phyloP scores from a whole-genome alignment of 345 rosid genomes.

The Hibiscus trionum region DNA sequence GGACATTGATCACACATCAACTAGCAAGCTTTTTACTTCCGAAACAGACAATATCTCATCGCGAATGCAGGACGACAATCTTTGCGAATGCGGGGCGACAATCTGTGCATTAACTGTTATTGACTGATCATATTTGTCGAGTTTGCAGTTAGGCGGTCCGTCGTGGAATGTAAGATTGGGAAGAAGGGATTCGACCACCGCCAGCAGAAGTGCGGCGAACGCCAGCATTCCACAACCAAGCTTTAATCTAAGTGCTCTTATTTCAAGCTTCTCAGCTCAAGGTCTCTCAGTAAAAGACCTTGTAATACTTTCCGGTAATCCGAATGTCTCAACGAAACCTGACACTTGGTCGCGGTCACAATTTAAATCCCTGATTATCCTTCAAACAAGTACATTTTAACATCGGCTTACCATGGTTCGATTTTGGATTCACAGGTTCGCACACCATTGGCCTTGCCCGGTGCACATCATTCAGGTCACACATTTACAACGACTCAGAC shows the following conservation, averaged over 20 bases:
- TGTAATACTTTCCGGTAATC: constrained; percentile 42
- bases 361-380: neutral
- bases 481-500: constrained; percentile 29
- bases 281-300: constrained; percentile 33
- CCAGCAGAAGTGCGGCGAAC: constrained; percentile 27
- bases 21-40: too few relatives aligned
- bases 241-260: constrained; percentile 28
- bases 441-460: constrained; percentile 35
- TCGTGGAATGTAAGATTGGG: constrained; percentile 35
- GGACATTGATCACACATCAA: too few relatives aligned
- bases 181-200: constrained; percentile 40
- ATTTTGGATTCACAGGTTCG: constrained; percentile 10
- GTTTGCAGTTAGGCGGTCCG: constrained; percentile 39
- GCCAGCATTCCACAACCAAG: constrained; percentile 27
- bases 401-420: neutral
- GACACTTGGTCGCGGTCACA: too few relatives aligned
- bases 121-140: neutral
- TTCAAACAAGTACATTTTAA: neutral
- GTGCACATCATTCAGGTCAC: constrained; percentile 18
- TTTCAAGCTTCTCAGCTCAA: constrained; percentile 30
- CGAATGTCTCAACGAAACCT: neutral
- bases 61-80: too few relatives aligned
- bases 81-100: too few relatives aligned
- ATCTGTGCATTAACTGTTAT: neutral
- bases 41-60: too few relatives aligned